Evolutionary conservation across 2,329 filamentous ascomycete species (phyloP).

Genomic region (Parafenestella ontariensis): DNA sequence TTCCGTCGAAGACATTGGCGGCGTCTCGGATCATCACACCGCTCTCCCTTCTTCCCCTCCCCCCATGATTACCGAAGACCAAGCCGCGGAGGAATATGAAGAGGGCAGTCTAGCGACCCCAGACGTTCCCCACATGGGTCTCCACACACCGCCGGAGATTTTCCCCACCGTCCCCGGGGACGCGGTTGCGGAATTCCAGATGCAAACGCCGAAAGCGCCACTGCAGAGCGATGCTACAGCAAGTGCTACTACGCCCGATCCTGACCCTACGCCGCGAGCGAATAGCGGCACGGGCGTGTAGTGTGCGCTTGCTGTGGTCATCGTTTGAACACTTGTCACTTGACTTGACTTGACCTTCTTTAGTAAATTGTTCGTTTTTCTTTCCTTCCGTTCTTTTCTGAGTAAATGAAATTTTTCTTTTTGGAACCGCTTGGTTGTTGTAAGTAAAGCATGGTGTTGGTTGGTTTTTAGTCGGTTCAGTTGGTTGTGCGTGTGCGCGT

Average conservation of each 20-base stretch:
- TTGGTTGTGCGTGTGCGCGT: too few relatives aligned
- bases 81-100: slow-evolving; percentile 42
- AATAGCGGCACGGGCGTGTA: slow-evolving; percentile 11
- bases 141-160: slow-evolving; percentile 59
- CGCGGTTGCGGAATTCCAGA: slow-evolving; percentile 44
- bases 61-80: slow-evolving; percentile 53
- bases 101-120: slow-evolving; percentile 30
- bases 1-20: slow-evolving; percentile 54
- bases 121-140: slow-evolving; percentile 41
- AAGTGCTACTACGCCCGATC: slow-evolving; percentile 44
- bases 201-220: slow-evolving; percentile 49
- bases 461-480: too few relatives aligned
- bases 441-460: slow-evolving; percentile 10
- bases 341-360: too few relatives aligned
- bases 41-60: slow-evolving; percentile 47
- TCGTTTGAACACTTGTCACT: too few relatives aligned
- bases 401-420: background rate
- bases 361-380: slow-evolving; percentile 11
- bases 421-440: slow-evolving; percentile 8
- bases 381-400: background rate
- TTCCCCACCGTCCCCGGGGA: slow-evolving; percentile 55
- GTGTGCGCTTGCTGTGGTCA: background rate
- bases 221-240: slow-evolving; percentile 34
- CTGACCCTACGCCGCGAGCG: slow-evolving; percentile 52
- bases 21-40: slow-evolving; percentile 42